phyloP scores from a whole-genome alignment of 805 yeast species.

The Metschnikowia santaceciliae region DNA sequence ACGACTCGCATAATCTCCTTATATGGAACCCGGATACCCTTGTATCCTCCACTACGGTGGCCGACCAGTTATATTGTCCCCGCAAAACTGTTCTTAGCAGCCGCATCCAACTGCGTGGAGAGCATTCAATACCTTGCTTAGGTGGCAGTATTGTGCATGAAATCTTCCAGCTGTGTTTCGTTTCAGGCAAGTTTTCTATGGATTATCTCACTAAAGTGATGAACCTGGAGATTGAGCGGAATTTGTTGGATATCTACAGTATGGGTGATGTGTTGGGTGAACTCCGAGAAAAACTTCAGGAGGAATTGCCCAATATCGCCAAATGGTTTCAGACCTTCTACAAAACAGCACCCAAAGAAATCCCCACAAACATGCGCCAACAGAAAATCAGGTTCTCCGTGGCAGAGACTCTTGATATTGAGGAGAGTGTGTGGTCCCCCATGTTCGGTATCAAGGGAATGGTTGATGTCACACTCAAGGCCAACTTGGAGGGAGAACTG shows the following conservation, averaged over 20 bases:
- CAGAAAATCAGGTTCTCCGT: slow-evolving; percentile 47
- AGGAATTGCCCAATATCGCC: slow-evolving; percentile 50
- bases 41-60: slow-evolving; percentile 75
- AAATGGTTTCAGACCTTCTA: slow-evolving; percentile 51
- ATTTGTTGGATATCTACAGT: slow-evolving; percentile 50
- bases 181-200: slow-evolving; percentile 30
- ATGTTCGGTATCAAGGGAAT: slow-evolving; percentile 84
- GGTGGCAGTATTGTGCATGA: slow-evolving; percentile 84
- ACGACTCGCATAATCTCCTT: slow-evolving; percentile 56
- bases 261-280: slow-evolving; percentile 48
- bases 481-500: slow-evolving; percentile 36
- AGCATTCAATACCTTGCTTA: slow-evolving; percentile 57
- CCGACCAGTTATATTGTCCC: slow-evolving; percentile 71
- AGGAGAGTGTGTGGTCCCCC: slow-evolving; percentile 91
- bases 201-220: slow-evolving; percentile 34
- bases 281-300: slow-evolving; percentile 39
- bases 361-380: slow-evolving; percentile 25
- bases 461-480: slow-evolving; percentile 82
- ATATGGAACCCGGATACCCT: slow-evolving; percentile 82
- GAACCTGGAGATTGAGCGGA: slow-evolving; percentile 40
- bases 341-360: slow-evolving; percentile 18
- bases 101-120: slow-evolving; percentile 60
- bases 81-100: slow-evolving; percentile 63
- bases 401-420: slow-evolving; percentile 70
- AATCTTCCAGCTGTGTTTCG: slow-evolving; percentile 60